Conservation (phyloP, 1,284 basidiomycete genomes). For the Trichosporon ovoides region DNA sequence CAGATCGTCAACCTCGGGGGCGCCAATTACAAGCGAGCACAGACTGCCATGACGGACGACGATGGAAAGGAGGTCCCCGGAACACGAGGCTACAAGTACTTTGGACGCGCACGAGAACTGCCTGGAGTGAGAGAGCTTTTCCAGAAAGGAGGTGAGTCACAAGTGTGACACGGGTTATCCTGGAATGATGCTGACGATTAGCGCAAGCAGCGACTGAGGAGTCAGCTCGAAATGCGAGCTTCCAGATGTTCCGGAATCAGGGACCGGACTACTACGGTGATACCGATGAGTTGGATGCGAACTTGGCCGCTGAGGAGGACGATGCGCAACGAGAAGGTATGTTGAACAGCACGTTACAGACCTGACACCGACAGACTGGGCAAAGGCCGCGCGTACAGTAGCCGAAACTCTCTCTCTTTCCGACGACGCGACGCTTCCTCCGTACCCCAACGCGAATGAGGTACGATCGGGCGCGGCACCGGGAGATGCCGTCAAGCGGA, state of each 20-base stretch:
- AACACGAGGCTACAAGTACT: conserved; percentile 99
- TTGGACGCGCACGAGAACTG: conserved; percentile 92
- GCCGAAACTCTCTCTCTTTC: conserved; percentile 19
- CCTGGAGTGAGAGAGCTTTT: conserved; percentile 95
- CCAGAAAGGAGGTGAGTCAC: conserved; percentile 63
- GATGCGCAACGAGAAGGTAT: conserved; percentile 69
- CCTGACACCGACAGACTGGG: conserved; percentile 59
- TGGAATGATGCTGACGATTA: conserved; percentile 14
- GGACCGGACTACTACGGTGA: conserved; percentile 90
- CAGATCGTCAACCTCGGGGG: conserved; percentile 92
- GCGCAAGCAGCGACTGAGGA: conserved; percentile 77
- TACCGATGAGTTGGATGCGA: conserved; percentile 72
- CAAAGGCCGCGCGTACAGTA: conserved; percentile 51
- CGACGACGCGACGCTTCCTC: conserved; percentile 4
- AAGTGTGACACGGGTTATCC: neutral
- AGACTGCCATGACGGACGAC: conserved; percentile 80
- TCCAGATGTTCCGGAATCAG: conserved; percentile 83
- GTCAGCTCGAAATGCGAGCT: conserved; percentile 63
- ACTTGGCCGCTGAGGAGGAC: conserved; percentile 65
- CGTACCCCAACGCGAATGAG: conserved; percentile 9
- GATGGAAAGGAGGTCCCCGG: conserved; percentile 93
- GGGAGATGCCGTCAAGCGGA: conserved; percentile 17
- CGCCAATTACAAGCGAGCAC: conserved; percentile 87
- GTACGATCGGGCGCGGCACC: neutral
- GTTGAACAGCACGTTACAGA: conserved; percentile 21